Base-by-base conservation (phyloP, 495 filamentous ascomycete genomes). In the Tuber indicum region DNA sequence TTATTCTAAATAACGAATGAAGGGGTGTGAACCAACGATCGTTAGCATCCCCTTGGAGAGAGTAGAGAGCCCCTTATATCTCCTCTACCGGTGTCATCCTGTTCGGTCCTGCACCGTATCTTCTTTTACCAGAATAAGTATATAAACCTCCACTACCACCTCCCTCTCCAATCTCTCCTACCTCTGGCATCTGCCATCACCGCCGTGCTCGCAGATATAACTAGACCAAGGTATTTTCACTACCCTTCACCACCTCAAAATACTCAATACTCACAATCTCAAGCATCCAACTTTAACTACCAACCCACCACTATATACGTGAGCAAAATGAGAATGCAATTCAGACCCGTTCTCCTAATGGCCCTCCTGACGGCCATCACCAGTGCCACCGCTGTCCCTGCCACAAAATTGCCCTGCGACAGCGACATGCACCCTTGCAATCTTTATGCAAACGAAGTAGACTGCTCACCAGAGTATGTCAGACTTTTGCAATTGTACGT, bases 391-490 rank as follows among this genome's bases (percentile, higher is more conserved):
- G 73, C 75, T 69, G 73, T 47, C 19, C 58, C 76, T 17, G 21
- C 73, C 1, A 32, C 39, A 46, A 58, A 72, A 32, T 7, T 69
- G 0, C 36, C 71, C 0, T 80, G 78, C 23, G 17, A 49, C 1
- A 43, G 46, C 70, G 32, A 49, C 8, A 58, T 14, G 0, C 74
- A 80, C 36, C 66, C 78, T 39, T 80, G 77, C 58, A 69, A 74
- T 0, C 58, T 44, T 14, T 73, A 71, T 2, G 16, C 0, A 21
- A 44, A 12, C 23, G 76, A 73, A 32, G 41, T 42, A 7, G 74
- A 80, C 52, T 80, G 77, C 46, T 76, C 78, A 0, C 5, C 23
- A 0, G 77, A 80, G 0, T 80, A 79, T 45, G n/a, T 74, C 44
- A 41, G 58, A 17, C 0, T n/a, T 14, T 47, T 79, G 9, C 9